phyloP scores from a whole-genome alignment of 805 yeast species.

The Pichia insulana region DNA sequence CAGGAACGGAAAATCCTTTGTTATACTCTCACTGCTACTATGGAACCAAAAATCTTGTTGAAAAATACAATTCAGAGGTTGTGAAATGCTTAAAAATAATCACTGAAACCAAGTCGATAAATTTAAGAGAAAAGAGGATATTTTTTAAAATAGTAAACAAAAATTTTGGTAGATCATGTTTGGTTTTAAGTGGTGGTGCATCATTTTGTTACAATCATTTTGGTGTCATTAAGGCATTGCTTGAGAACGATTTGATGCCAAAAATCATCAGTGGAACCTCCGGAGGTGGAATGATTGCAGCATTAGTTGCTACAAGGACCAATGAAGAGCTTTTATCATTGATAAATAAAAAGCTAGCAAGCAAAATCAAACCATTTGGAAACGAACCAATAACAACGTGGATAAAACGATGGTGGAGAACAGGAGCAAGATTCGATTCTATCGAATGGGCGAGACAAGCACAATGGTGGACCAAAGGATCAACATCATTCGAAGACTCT shows the following conservation, averaged over 20 bases:
- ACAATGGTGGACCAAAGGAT: conserved; percentile 65
- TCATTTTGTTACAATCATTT: conserved; percentile 70
- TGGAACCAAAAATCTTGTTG: conserved; percentile 60
- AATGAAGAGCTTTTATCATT: conserved; percentile 52
- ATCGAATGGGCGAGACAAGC: conserved; percentile 64
- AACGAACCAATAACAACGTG: conserved; percentile 49
- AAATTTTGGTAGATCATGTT: conserved; percentile 64
- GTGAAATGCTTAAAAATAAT: conserved; percentile 38
- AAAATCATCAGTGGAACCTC: conserved; percentile 68
- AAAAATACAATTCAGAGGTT: conserved; percentile 46
- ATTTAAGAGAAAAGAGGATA: conserved; percentile 34
- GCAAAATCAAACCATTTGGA: conserved; percentile 60
- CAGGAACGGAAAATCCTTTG: conserved; percentile 66
- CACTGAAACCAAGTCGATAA: conserved; percentile 29
- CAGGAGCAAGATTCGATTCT: conserved; percentile 75
- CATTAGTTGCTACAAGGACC: conserved; percentile 60
- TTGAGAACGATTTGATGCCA: conserved; percentile 61
- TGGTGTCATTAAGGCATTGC: conserved; percentile 63
- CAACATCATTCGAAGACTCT: conserved; percentile 64
- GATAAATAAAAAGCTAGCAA: conserved; percentile 52
- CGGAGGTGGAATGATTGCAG: conserved; percentile 76
- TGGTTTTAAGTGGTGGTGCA: conserved; percentile 74
- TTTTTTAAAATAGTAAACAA: conserved; percentile 51
- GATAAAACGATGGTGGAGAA: conserved; percentile 56
- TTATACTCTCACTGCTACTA: conserved; percentile 67